These are phyloP conservation scores for Thermothielavioides terrestris DNA, from an alignment of 495 filamentous ascomycete genomes.

Conservation along the genomic window DNA sequence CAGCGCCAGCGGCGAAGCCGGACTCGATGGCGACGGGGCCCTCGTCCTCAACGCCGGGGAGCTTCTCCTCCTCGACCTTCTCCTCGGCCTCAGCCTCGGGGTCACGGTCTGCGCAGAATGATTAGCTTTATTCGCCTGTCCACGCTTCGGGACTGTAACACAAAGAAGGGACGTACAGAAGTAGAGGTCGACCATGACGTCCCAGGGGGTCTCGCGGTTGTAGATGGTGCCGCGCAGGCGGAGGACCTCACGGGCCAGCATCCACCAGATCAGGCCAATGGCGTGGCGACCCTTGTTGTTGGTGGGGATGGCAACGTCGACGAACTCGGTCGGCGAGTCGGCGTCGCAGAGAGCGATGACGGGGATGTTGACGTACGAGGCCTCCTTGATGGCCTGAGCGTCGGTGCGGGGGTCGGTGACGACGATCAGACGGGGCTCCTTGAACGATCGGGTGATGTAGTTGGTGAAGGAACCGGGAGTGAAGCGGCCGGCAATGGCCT, in stretches of 20 bases:
- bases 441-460: slow-evolving; percentile 99
- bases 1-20: slow-evolving; percentile 50
- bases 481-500: slow-evolving; percentile 98
- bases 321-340: slow-evolving; percentile 98
- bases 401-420: slow-evolving; percentile 99
- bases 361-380: slow-evolving; percentile 98
- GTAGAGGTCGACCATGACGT: slow-evolving; percentile 98
- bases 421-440: slow-evolving; percentile 98
- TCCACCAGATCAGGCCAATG: slow-evolving; percentile 98
- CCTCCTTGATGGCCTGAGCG: slow-evolving; percentile 99
- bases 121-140: slow-evolving; percentile 15
- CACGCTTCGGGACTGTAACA: neutral
- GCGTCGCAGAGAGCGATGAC: slow-evolving; percentile 98
- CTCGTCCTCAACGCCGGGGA: slow-evolving; percentile 74
- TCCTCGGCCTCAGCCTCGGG: slow-evolving; percentile 98
- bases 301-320: slow-evolving; percentile 98
- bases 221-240: slow-evolving; percentile 93
- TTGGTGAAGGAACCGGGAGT: slow-evolving; percentile 99
- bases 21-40: slow-evolving; percentile 68
- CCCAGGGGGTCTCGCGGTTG: slow-evolving; percentile 91
- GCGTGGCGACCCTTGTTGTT: slow-evolving; percentile 99
- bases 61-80: slow-evolving; percentile 60
- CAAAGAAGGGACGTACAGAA: slow-evolving; percentile 61
- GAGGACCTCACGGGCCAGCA: slow-evolving; percentile 98
- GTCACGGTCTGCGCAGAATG: slow-evolving; percentile 65